These are phyloP conservation scores for Euptelea pleiosperma DNA, from an alignment of 164 flowering plant species.

Conservation along the genomic window DNA sequence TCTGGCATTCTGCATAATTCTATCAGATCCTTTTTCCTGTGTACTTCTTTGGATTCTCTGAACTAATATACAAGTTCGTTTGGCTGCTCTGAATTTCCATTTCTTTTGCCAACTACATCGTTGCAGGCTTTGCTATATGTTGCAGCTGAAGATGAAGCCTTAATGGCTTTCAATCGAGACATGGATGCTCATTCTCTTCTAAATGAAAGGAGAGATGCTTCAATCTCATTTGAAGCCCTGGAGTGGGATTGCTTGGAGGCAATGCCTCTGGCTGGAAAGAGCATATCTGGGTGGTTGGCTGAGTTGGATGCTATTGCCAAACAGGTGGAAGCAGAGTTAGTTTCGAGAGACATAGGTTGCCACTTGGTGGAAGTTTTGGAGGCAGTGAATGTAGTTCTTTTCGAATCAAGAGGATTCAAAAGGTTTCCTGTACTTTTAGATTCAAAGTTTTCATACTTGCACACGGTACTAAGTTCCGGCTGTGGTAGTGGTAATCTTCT, in stretches of 20 bases:
- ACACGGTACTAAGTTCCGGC: slow-evolving; percentile 51
- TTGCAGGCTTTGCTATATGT: slow-evolving; percentile 51
- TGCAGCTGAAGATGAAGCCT: slow-evolving; percentile 79
- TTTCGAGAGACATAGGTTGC: slow-evolving; percentile 62
- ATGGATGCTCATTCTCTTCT: slow-evolving; percentile 43
- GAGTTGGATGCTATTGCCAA: slow-evolving; percentile 58
- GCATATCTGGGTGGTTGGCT: slow-evolving; percentile 44
- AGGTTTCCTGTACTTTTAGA: slow-evolving; percentile 48
- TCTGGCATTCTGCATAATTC: too few relatives aligned
- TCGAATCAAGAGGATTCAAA: slow-evolving; percentile 52
- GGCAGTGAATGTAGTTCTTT: slow-evolving; percentile 61
- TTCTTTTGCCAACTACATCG: neutral
- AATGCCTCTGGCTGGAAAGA: slow-evolving; percentile 58
- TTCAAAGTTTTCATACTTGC: slow-evolving; percentile 58
- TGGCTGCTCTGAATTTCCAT: neutral
- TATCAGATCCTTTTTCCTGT: too few relatives aligned
- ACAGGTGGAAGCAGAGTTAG: slow-evolving; percentile 66
- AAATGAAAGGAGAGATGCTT: slow-evolving; percentile 42
- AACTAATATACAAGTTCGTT: too few relatives aligned
- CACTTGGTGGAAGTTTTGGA: slow-evolving; percentile 56
- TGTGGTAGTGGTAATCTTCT: slow-evolving; percentile 47
- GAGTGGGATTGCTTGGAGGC: slow-evolving; percentile 45
- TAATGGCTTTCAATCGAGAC: slow-evolving; percentile 44
- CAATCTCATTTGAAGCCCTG: slow-evolving; percentile 18
- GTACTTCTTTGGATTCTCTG: too few relatives aligned